phyloP scores from a whole-genome alignment of 345 rosid genomes.

The Eucalyptus coolabah region DNA sequence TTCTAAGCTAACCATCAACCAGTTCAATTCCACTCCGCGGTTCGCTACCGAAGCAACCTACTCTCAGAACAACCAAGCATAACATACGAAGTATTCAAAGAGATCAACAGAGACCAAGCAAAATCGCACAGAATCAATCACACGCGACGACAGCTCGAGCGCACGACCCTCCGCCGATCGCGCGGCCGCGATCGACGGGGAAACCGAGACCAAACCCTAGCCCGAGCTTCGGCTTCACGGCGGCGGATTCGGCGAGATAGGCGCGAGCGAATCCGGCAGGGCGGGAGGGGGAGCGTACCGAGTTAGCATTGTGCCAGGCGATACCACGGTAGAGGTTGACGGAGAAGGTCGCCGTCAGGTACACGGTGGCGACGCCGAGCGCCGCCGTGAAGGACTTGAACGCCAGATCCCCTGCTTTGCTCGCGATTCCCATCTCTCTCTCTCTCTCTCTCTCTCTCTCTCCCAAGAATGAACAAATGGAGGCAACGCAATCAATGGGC shows the following conservation, averaged over 20 bases:
- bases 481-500: not conserved
- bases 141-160: not conserved
- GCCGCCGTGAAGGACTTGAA: constrained; percentile 76
- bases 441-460: not conserved
- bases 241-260: not conserved
- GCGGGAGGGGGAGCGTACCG: constrained; percentile 8
- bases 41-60: not conserved
- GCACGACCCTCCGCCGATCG: not conserved
- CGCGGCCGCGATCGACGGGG: not conserved
- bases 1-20: not conserved
- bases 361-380: constrained; percentile 62
- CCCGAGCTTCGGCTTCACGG: not conserved
- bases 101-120: not conserved
- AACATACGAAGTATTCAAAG: rapidly evolving
- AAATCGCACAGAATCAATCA: not conserved
- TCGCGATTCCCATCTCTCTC: constrained; percentile 31
- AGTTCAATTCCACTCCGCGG: not conserved
- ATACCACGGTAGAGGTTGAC: constrained; percentile 68
- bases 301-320: constrained; percentile 69
- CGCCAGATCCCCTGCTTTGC: constrained; percentile 54
- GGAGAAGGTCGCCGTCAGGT: constrained; percentile 67
- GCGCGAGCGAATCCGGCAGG: not conserved
- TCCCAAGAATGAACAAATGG: not conserved
- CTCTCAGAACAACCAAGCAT: not conserved
- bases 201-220: not conserved